These are phyloP conservation scores for Schizosaccharomyces osmophilus DNA, from an alignment of 805 yeast species.

Conservation along the genomic window DNA sequence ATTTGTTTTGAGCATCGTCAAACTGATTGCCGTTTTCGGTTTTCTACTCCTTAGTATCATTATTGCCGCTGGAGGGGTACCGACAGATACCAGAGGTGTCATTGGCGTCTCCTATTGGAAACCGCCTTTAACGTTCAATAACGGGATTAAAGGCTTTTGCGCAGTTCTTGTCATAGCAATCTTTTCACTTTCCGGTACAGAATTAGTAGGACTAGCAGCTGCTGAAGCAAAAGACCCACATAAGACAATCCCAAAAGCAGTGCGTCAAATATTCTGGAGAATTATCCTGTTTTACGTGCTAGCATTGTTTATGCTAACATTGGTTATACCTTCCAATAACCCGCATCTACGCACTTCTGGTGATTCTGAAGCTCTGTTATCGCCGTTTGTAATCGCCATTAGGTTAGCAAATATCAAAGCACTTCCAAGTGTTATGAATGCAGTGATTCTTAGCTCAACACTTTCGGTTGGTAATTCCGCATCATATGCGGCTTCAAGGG, in stretches of 20 bases:
- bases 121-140: conserved; percentile 39
- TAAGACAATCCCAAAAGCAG: conserved; percentile 41
- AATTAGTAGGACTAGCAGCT: conserved; percentile 50
- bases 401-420: conserved; percentile 40
- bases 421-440: conserved; percentile 44
- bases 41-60: conserved; percentile 37
- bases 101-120: conserved; percentile 39
- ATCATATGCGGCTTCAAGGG: conserved; percentile 37
- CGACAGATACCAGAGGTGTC: conserved; percentile 30
- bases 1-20: conserved; percentile 32
- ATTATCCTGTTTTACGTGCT: conserved; percentile 45
- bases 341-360: conserved; percentile 23
- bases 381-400: conserved; percentile 56
- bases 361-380: conserved; percentile 35
- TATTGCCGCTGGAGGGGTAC: conserved; percentile 24
- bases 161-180: conserved; percentile 60
- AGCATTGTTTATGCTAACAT: conserved; percentile 31
- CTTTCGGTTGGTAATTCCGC: conserved; percentile 54
- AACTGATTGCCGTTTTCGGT: conserved; percentile 33
- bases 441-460: conserved; percentile 39
- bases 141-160: conserved; percentile 51
- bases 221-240: conserved; percentile 55
- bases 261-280: conserved; percentile 69
- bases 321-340: conserved; percentile 44
- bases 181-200: conserved; percentile 54